Evolutionary conservation across 495 filamentous ascomycete species (phyloP), one percentile per base, ranked within the genome.

Genomic region (Trichocladium antarcticum): DNA sequence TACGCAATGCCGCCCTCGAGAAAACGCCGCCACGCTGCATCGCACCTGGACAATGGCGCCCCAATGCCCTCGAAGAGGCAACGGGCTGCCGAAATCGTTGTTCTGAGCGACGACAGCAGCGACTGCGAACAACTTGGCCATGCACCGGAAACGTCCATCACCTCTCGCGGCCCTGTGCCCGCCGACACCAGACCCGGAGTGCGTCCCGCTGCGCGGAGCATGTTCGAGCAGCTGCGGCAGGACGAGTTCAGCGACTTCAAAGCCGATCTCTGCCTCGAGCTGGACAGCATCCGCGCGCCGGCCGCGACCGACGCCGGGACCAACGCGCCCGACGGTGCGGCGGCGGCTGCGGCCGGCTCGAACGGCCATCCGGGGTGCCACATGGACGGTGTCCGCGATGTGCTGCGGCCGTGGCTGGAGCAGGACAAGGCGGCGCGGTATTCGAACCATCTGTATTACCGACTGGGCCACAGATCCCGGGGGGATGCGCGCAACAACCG

Each of bases 391-490:
- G 37, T 60, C 1, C 49, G 48, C 14, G 37, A 40, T 8, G 45
- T 48, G 11, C 34, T 60, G 17, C 42, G 36, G 15, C 44, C 41
- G 35, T 60, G 57, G 57, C 1, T 48, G 0, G 37, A 16, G 0
- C 20, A 47, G 11, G 45, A 46, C 44, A 60, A 54, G 38, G 11
- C 42, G 8, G 37, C 38, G 3, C 35, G 54, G 4, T 6, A 21
- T 1, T 16, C 39, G 6, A 44, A 28, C 45, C 43, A 55, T 29
- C 37, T 60, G 10, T 60, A 44, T 38, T 48, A 53, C 32, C 20
- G 49, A 12, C 40, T 60, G 3, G 46, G 47, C 19, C 22, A 49
- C 22, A 42, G 6, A 2, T 57, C 57, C 29, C 12, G 14, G 5
- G 31, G 42, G 14, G 14, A 14, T 1, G n/a, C 22, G 4, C 50